Base-by-base conservation (phyloP, 306 rosid species). In the Echinosophora koreensis region DNA sequence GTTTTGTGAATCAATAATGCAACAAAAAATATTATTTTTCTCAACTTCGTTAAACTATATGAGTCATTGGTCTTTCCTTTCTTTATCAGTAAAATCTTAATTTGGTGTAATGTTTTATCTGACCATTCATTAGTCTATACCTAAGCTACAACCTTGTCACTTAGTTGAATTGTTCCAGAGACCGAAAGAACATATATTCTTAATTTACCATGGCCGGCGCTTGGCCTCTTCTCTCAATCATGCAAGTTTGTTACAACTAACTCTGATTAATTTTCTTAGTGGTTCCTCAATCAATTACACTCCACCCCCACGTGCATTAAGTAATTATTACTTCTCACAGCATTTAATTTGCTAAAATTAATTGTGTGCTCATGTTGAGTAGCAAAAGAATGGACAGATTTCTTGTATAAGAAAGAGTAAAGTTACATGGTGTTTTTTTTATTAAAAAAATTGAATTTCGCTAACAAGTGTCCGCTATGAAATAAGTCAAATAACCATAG, bases 181-280 rank as follows among this genome's bases (percentile, higher is more conserved):
- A 77, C 52, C 34, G 58, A 38, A 73, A 8, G 3, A 57, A 65
- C 18, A 49, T 72, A 51, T 22, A 22, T 22, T 22, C 0, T 22
- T 22, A 22, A 22, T 61, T 51, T 57, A 41, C 52, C 42, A 28
- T 65, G 75, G 76, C 71, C 79, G 82, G 66, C 71, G 66, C 71
- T 77, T 35, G 60, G 56, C 64, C 42, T 42, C 44, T 77, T 66
- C 34, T 38, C 62, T 38, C 62, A 76, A 81, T 81, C 62, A 81
- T 81, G 54, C 72, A 72, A 14, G 70, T 83, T 83, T 83, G 87
- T 83, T 79, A 68, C 81, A 79, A 79, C 84, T 42, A 79, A 83
- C 69, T 8, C 57, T 51, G 42, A 73, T 67, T 41, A 60, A 66
- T 60, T 61, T 74, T 50, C 17, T 34, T 51, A 5, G 61, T 55